Conservation (phyloP, 768 basidiomycete genomes). For the Mycena galericulata region DNA sequence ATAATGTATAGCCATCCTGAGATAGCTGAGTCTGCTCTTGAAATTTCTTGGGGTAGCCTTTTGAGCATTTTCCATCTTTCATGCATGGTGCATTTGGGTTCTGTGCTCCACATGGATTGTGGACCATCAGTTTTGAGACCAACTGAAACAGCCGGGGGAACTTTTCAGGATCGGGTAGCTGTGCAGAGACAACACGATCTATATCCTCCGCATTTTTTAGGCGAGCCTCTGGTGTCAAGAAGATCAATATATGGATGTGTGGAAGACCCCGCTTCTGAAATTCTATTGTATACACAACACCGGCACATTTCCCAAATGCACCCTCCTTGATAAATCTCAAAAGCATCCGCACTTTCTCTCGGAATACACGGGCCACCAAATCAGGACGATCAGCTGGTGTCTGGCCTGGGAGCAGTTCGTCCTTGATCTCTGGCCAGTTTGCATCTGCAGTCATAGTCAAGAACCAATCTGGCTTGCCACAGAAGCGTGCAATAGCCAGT, state of each 20-base stretch:
- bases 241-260: conserved; percentile 57
- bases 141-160: conserved; percentile 38
- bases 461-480: conserved; percentile 17
- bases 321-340: not conserved
- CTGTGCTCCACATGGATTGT: conserved; percentile 50
- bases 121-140: conserved; percentile 53
- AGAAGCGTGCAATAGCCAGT: conserved; percentile 2
- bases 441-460: conserved; percentile 43
- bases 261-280: conserved; percentile 60
- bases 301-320: conserved; percentile 2
- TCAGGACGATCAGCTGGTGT: conserved; percentile 19
- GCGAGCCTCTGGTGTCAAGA: conserved; percentile 36
- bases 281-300: conserved; percentile 55
- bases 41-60: conserved; percentile 53
- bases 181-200: conserved; percentile 48
- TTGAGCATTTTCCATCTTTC: conserved; percentile 50
- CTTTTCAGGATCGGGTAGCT: conserved; percentile 46
- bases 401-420: conserved; percentile 37
- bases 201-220: conserved; percentile 40
- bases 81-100: conserved; percentile 48
- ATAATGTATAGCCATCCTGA: conserved; percentile 52
- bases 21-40: conserved; percentile 42
- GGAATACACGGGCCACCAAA: conserved; percentile 46
- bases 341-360: conserved; percentile 8
- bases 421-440: conserved; percentile 51